A percentile compares a stretch with the other conserved stretches of the same genome.
Evolutionary conservation across 1,139 yeast species (phyloP).

Genomic region (Suhomyces bribrorum): DNA sequence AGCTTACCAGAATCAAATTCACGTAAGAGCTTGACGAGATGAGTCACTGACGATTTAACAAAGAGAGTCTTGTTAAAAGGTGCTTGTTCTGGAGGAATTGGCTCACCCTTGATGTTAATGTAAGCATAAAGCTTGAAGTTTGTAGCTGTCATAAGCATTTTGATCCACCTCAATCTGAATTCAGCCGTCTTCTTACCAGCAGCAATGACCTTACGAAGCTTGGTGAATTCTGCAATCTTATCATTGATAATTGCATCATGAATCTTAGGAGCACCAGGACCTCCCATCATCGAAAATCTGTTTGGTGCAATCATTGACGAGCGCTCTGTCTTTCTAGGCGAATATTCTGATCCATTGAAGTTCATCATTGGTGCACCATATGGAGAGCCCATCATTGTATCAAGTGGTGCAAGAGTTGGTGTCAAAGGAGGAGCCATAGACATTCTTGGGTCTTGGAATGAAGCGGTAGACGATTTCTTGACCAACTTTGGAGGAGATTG

Average conservation of each 20-base stretch:
- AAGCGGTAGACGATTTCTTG: slow-evolving; percentile 12
- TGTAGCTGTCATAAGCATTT: slow-evolving; percentile 45
- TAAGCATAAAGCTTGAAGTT: slow-evolving; percentile 43
- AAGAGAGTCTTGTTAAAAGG: slow-evolving; percentile 37
- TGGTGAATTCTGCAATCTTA: slow-evolving; percentile 39
- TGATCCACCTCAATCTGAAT: slow-evolving; percentile 47
- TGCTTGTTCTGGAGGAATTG: slow-evolving; percentile 33
- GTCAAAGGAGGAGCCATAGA: slow-evolving; percentile 17
- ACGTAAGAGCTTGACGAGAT: slow-evolving; percentile 38
- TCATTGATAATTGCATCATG: slow-evolving; percentile 25
- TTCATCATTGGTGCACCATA: slow-evolving; percentile 25
- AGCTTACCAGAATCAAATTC: slow-evolving; percentile 33
- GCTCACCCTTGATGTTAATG: slow-evolving; percentile 49
- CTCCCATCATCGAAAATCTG: slow-evolving; percentile 13
- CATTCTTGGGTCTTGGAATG: slow-evolving; percentile 16
- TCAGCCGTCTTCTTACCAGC: slow-evolving; percentile 48
- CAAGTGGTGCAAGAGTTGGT: slow-evolving; percentile 11
- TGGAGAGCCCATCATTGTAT: slow-evolving; percentile 13
- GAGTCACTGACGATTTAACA: slow-evolving; percentile 43
- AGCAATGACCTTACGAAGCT: slow-evolving; percentile 40
- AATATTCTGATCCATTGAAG: slow-evolving; percentile 21
- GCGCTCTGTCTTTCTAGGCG: slow-evolving; percentile 15
- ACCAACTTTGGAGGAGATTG: slow-evolving; percentile 8
- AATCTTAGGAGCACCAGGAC: slow-evolving; percentile 13
- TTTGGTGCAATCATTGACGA: slow-evolving; percentile 19